A percentile compares a stretch with the other conserved stretches of the same genome.
Conservation (phyloP, 139 green algal genomes). For the Zygnema cylindricum region DNA sequence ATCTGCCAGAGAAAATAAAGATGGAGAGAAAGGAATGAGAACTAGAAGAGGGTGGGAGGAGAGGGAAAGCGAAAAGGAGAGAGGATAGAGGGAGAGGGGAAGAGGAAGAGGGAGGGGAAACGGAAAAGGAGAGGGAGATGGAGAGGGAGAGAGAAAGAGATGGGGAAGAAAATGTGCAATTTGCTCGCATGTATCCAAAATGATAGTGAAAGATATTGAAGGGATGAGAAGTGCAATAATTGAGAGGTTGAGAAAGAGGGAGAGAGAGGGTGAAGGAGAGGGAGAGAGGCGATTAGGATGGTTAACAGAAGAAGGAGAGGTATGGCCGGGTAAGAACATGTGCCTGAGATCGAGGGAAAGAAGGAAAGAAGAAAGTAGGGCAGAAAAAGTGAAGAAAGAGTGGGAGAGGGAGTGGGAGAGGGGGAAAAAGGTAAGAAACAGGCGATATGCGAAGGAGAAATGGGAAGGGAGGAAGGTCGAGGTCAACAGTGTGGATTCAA, state of each 20-base stretch:
- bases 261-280: no score
- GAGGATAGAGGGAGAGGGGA: not conserved
- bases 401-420: no score
- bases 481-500: no score
- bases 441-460: no score
- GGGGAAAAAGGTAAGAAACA: no score
- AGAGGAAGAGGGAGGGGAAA: not conserved
- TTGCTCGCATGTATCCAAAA: no score
- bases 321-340: not conserved
- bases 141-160: not conserved
- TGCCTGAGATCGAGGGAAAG: not conserved
- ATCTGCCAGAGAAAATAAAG: not conserved
- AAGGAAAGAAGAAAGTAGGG: not conserved
- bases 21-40: not conserved
- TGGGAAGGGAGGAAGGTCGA: no score
- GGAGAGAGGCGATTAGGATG: no score
- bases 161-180: not conserved
- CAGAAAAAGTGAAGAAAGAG: no score
- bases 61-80: slow-evolving; percentile 18
- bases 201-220: not conserved
- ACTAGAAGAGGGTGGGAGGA: not conserved
- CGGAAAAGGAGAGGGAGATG: not conserved
- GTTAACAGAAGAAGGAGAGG: not conserved
- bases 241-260: not conserved
- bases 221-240: slow-evolving; percentile 14